Evolutionary conservation across 495 filamentous ascomycete genomes (phyloP).

Genomic region (Thermothielavioides terrestris): DNA sequence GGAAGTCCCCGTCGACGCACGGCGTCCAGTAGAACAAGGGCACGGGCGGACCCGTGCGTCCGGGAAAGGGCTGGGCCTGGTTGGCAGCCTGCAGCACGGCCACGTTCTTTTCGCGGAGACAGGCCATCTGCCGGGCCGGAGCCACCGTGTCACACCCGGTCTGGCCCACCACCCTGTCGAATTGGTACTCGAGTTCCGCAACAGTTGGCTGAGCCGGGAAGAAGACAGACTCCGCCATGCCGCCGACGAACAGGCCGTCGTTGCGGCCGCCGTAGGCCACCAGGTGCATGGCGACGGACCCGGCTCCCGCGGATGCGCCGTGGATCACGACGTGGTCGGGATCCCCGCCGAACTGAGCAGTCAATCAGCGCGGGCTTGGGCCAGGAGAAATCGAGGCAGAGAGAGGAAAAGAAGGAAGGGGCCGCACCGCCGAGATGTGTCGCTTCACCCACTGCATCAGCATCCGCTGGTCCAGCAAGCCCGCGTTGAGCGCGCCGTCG

Average conservation of each 20-base stretch:
- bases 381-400: background rate
- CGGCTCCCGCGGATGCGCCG: constrained; percentile 64
- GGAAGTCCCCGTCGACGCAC: constrained; percentile 52
- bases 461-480: constrained; percentile 61
- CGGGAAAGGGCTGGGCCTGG: constrained; percentile 35
- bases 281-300: constrained; percentile 56
- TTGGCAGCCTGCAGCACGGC: constrained; percentile 46
- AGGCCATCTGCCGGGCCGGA: constrained; percentile 29
- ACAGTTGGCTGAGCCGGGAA: constrained; percentile 36
- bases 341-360: constrained; percentile 59
- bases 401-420: background rate
- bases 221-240: constrained; percentile 36
- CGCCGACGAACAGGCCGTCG: constrained; percentile 34
- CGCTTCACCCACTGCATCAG: constrained; percentile 61
- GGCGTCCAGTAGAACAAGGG: constrained; percentile 49
- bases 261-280: constrained; percentile 45
- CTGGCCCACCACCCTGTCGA: constrained; percentile 22
- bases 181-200: constrained; percentile 38
- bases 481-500: constrained; percentile 55
- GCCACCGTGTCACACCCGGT: constrained; percentile 19
- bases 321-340: constrained; percentile 62
- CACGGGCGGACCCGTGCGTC: constrained; percentile 35
- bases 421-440: constrained; percentile 48
- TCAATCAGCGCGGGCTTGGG: background rate
- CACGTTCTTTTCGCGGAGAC: constrained; percentile 43